Base-by-base conservation (phyloP, 1,139 yeast species). In the Saccharomycopsis crataegensis region DNA sequence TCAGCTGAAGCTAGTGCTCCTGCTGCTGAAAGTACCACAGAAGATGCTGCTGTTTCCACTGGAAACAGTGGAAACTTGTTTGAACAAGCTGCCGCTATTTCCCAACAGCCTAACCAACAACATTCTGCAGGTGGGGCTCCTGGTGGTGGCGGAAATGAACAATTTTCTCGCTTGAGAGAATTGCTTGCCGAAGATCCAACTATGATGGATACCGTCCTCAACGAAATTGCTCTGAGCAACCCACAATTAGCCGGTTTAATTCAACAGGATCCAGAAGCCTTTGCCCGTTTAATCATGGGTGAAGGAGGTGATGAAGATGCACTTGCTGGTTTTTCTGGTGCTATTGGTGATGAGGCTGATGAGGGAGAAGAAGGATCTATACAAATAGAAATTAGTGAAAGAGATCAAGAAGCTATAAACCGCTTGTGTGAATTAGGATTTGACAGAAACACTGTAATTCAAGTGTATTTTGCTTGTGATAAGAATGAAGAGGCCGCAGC, bases 401-500 rank as follows among this genome's bases (percentile, higher is more conserved):
- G 85, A 62, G 99, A 93, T 67, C 85, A 86, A 66, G 88, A 77
- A 58, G 96, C 99, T 31, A 88, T 93, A 60, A 78, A 78, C 60
- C 80, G 99, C 66, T 76, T 93, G 61, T 85, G 95, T 67, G 98
- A 86, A 66, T 77, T 93, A 61, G 99, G 99, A 0, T 93, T 93
- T 65, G 96, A 88, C 61, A 80, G 96, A 62, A 78, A 83, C 63
- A 73, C 86, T 59, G 99, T 87, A 50, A 81, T 91, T 58, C 97
- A 91, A 72, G 96, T 95, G 41, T 94, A 89, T 72, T 84, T 94
- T 78, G 99, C 98, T 48, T 93, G 99, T 70, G 99, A 94, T 66
- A 93, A 91, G 74, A 90, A 93, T 70, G 99, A 93, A 72, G 97
- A 93, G 73, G 79, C 89, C 63, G 90, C 99, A 47, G 99, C 98